Evolutionary conservation across 768 basidiomycete genomes (phyloP), one percentile per base, ranked within the genome.

Genomic region (Lactifluus piperatus): DNA sequence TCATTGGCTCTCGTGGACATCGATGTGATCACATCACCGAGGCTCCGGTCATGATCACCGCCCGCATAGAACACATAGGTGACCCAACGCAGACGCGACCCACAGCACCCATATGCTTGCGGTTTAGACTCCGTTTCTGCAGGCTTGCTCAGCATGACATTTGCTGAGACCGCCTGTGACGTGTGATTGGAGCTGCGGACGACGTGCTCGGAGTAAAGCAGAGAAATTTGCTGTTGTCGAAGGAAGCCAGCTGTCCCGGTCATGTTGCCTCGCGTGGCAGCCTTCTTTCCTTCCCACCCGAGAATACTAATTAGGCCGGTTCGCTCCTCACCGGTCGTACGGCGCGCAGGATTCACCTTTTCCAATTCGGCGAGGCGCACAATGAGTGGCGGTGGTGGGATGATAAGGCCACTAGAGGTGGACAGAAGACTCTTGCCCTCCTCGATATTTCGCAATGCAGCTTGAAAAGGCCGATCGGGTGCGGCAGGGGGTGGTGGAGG

Each of bases 301-400:
- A 84, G 72, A 4, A 86, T 63, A 60, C 78, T 80, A 24, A 64
- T 64, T 27, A 87, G 67, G 24, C 77, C 83, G 0, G 74, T 74
- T 51, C 74, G 75, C 68, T 87, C 85, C 62, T 84, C 82, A 9
- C 81, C 85, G 26, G 72, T 75, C 20, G 86, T 68, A 39, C 73
- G 68, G 0, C 76, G 66, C 36, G 65, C 62, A 6, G 74, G 73
- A 32, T 74, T 71, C 22, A 63, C 60, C 58, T 70, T 72, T 68
- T 85, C 85, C 52, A 76, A 76, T 56, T 75, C 75, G 0, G 80
- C 78, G 18, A 88, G 75, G 9, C 74, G 71, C 0, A 74, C 66
- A 8, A 88, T 66, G 2, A 85, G 69, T 5, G 68, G 64, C 0
- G 85, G 85, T 0, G 76, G 75, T 3, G 71, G 57, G 56, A 86